Evolutionary conservation across 1,284 basidiomycete species (phyloP), one percentile per base, ranked within the genome.

Genomic region (Abortiporus biennis): DNA sequence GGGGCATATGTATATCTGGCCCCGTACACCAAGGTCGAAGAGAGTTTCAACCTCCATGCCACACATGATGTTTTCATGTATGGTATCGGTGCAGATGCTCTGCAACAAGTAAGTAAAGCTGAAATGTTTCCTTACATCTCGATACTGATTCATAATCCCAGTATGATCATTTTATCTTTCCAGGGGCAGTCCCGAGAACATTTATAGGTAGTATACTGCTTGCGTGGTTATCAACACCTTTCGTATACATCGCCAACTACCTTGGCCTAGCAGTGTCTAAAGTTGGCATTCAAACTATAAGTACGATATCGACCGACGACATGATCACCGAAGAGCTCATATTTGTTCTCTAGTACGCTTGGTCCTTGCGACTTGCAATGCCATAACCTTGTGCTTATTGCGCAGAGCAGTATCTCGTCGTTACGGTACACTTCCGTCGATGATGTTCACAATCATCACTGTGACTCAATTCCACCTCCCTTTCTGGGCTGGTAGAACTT

Each of bases 21-120:
- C 2, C 95, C 95, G 0, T 94, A 87, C 60, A 91, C 89, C 2
- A 99, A 99, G 66, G 95, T 99, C 30, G 96, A 99, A 62, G 95
- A 99, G 67, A 91, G 86, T 57, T 97, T 98, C 71, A 93, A 87
- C 48, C 74, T 98, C 4, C 95, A 99, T 58, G 94, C 92, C 0
- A 79, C 76, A 0, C 91, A 96, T 59, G 95, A 99, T 62, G 71
- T 92, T 16, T 68, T 97, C 23, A 75, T 85, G 66, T 84, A 88
- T 52, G 91, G 91, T 8, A 55, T 85, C 12, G 42, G 56, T 1
- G 56, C 66, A 2, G 54, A 58, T 9, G 62, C 54, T 21, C 58
- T 85, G 29, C 56, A 53, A 12, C 72, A 77, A 46, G 82, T 85
- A 57, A 58, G 78, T 57, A 22, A 20, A 13, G 5, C 4, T n/a